Evolutionary conservation across 1,139 yeast genomes (phyloP).

Genomic region (Suhomyces kunorum): DNA sequence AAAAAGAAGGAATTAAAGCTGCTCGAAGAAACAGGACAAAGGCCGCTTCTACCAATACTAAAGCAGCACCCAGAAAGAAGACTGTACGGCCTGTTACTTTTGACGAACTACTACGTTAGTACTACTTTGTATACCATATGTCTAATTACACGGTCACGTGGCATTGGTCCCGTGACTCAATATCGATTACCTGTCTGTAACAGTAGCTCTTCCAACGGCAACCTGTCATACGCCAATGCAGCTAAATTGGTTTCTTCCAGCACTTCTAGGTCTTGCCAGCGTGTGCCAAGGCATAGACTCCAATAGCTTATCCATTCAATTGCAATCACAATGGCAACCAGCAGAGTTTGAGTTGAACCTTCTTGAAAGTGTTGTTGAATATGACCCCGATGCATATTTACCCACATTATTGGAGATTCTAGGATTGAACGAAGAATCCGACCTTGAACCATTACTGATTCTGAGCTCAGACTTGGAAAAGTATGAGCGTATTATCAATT

Average conservation of each 20-base stretch:
- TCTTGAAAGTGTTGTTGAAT: constrained; percentile 56
- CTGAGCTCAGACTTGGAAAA: constrained; percentile 30
- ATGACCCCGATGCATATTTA: constrained; percentile 50
- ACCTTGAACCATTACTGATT: constrained; percentile 17
- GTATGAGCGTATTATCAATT: constrained; percentile 36
- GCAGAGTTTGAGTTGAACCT: constrained; percentile 50
- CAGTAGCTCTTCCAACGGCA: not conserved
- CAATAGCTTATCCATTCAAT: constrained; percentile 14
- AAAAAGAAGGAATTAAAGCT: not conserved
- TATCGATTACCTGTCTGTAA: not conserved
- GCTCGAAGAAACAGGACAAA: not conserved
- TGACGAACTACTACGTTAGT: constrained; percentile 19
- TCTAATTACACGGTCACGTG: not conserved
- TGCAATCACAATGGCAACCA: constrained; percentile 32
- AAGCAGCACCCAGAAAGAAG: constrained; percentile 13
- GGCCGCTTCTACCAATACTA: not conserved
- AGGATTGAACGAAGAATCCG: constrained; percentile 32
- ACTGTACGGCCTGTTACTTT: constrained; percentile 22
- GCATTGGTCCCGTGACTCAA: not conserved
- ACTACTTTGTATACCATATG: constrained; percentile 3
- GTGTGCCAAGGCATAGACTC: not conserved
- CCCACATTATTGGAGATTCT: constrained; percentile 45
- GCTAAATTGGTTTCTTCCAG: not conserved
- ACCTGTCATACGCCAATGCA: not conserved
- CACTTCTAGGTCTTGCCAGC: not conserved